Base-by-base conservation (phyloP, 2,329 filamentous ascomycete species). In the Nemania serpens region DNA sequence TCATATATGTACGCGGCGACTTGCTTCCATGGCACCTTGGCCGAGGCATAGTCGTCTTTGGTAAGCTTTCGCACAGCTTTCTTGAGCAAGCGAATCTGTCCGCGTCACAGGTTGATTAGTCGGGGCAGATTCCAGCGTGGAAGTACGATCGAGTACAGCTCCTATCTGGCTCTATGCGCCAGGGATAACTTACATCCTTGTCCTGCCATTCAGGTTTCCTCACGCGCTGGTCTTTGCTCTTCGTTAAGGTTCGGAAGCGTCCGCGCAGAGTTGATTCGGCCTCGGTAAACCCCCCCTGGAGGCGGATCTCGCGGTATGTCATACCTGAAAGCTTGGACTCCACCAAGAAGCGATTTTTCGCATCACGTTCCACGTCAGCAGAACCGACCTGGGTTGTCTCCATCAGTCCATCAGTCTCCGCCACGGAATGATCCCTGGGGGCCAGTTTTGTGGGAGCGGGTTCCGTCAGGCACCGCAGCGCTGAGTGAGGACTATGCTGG, bases 221-320 rank as follows among this genome's bases (percentile, higher is more conserved):
- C 2, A 90, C 83, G 5, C 90, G 79, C 58, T 85, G 80, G 36
- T 82, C 78, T 67, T 85, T 85, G 12, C 76, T 75, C 76, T 91
- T 91, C 7, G 85, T 90, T 68, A 91, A 73, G 2, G 82, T 85
- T 4, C 90, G 80, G 66, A 84, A 86, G 0, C 89, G 82, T 0
- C 90, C 90, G 13, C 90, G 82, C 39, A 93, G 78, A 0, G 90
- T 93, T 11, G 88, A 90, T 74, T 91, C 89, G 1, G 88, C 86
- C 68, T 90, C 87, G 0, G 71, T 74, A 64, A 88, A 88, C 1
- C 78, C 75, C 13, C 87, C 84, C 17, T 75, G 69, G 6, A 71
- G 67, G 39, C 82, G 82, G 68, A 91, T 91, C 60, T 89, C 81
- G 55, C 81, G 83, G 75, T 91, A 92, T 0, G 87, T 85, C 76